Evolutionary conservation across 163 green algal species (phyloP).

Genomic region (Scenedesmus sp.): DNA sequence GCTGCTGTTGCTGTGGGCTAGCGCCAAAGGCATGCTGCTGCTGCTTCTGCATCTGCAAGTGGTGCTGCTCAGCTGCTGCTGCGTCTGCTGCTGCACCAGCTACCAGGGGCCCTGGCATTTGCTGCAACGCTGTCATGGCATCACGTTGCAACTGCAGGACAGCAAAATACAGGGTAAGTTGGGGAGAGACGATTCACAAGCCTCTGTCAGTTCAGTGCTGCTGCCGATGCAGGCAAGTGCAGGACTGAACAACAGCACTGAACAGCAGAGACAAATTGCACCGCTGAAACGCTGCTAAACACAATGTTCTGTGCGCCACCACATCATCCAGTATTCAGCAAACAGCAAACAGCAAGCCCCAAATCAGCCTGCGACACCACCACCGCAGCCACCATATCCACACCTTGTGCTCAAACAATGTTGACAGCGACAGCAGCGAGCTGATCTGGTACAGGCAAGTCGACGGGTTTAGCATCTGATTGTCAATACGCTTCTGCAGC

Average conservation of each 20-base stretch:
- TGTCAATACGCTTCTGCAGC: slow-evolving; percentile 33
- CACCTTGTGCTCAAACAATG: slow-evolving; percentile 58
- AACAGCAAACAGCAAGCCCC: too few relatives aligned
- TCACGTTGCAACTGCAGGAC: slow-evolving; percentile 43
- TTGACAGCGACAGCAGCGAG: slow-evolving; percentile 48
- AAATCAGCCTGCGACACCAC: background rate
- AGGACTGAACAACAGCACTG: background rate
- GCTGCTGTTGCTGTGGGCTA: slow-evolving; percentile 5
- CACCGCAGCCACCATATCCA: background rate
- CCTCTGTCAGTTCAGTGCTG: background rate
- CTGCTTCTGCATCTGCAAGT: slow-evolving; percentile 10
- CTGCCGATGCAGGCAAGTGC: background rate
- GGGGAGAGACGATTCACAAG: background rate
- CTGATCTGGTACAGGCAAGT: slow-evolving; percentile 50
- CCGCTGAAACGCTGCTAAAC: background rate
- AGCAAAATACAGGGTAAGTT: too few relatives aligned
- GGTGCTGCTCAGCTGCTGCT: slow-evolving; percentile 8
- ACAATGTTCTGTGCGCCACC: background rate
- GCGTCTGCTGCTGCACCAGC: background rate
- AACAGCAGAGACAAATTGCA: background rate
- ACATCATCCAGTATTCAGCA: too few relatives aligned
- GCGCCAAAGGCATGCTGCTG: background rate
- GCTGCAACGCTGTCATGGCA: slow-evolving; percentile 9
- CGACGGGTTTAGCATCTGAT: slow-evolving; percentile 35
- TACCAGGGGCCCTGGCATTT: background rate